These are phyloP conservation scores for Scheffersomyces spartinae DNA, from an alignment of 805 yeast species.

Conservation along the genomic window DNA sequence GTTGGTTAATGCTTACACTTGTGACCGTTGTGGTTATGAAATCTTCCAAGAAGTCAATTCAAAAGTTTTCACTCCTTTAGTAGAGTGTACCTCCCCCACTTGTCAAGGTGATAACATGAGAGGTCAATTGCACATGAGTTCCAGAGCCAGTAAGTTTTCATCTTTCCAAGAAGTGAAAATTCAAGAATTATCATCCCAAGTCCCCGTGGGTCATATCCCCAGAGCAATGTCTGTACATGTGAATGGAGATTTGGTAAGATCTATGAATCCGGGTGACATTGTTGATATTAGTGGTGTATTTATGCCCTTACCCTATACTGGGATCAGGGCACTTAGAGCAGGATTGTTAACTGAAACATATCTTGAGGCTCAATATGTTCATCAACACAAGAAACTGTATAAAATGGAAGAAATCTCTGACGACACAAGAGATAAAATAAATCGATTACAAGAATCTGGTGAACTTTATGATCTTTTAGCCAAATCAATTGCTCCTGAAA, in stretches of 20 bases:
- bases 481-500: slow-evolving; percentile 92
- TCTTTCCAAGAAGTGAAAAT: slow-evolving; percentile 93
- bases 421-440: slow-evolving; percentile 45
- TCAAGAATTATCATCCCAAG: slow-evolving; percentile 92
- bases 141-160: slow-evolving; percentile 90
- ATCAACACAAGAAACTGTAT: slow-evolving; percentile 84
- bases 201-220: slow-evolving; percentile 97
- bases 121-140: slow-evolving; percentile 85
- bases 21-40: slow-evolving; percentile 96
- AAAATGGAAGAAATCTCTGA: slow-evolving; percentile 49
- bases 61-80: slow-evolving; percentile 75
- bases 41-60: slow-evolving; percentile 89
- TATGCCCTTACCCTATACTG: slow-evolving; percentile 92
- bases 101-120: slow-evolving; percentile 71
- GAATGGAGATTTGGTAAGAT: slow-evolving; percentile 84
- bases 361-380: slow-evolving; percentile 74
- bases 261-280: slow-evolving; percentile 86
- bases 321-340: slow-evolving; percentile 84
- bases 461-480: slow-evolving; percentile 74
- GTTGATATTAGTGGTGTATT: slow-evolving; percentile 90
- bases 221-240: slow-evolving; percentile 75
- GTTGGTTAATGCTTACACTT: slow-evolving; percentile 86
- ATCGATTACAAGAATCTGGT: slow-evolving; percentile 44
- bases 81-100: slow-evolving; percentile 73
- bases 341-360: slow-evolving; percentile 92